Evolutionary conservation across 179 eudicot genomes (phyloP), one percentile per base, ranked within the genome.

Genomic region (Heliamphora pulchella): DNA sequence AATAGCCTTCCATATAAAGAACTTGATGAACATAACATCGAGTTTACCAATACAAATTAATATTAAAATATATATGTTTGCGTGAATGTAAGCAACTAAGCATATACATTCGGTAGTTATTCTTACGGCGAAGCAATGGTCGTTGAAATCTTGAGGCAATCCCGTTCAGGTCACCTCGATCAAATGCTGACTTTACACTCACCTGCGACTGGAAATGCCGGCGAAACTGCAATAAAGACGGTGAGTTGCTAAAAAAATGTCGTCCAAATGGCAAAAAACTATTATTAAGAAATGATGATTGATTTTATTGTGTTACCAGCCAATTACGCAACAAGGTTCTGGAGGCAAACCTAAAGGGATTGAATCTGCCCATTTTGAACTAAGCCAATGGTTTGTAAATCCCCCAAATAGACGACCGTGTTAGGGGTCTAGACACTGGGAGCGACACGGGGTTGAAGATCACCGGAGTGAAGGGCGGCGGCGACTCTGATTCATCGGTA

Each of bases 301-400:
- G 2, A 9, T 69, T 69, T 4, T 10, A 11, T 43, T 6, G 41
- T 17, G 10, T 79, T 79, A 79, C 82, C 82, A 3, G 53, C 41
- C 39, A 62, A 61, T 50, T 62, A 4, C 31, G 82, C 50, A 72
- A 71, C 7, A 72, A 20, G 4, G 61, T 58, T 20, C 61, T 80
- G 17, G 65, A 51, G 71, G 51, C 4, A 46, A 47, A 8, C 48
- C 61, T 41, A 11, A 72, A 72, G 39, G 59, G 10, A 14, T 47
- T 72, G 59, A 80, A 80, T 80, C 78, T 50, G 13, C 71, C 50
- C 82, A 80, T 80, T 8, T 15, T 71, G 31, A 61, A 57, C 18
- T 0, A 0, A 47, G 39, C 1, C 0, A 39, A 57, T 75, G 48
- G 59, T 72, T 50, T 17, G 3, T 31, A 54, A 17, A 1, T 20